A percentile compares a stretch with the other conserved stretches of the same genome.
Evolutionary conservation across 2,329 filamentous ascomycete genomes (phyloP).

Genomic region (Aspergillus quadrilineatus): DNA sequence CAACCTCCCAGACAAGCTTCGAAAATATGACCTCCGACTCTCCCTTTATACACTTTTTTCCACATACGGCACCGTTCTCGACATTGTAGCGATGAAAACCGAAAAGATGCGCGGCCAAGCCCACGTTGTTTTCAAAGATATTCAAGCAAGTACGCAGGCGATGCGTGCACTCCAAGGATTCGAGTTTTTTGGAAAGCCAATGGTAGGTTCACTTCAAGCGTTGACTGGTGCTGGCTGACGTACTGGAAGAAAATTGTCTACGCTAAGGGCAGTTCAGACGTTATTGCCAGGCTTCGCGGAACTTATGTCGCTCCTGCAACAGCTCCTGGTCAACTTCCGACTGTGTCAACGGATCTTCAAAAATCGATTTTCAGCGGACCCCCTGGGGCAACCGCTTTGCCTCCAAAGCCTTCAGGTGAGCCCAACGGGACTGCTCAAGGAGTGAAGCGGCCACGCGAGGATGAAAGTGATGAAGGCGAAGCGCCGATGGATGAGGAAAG

Average conservation of each 20-base stretch:
- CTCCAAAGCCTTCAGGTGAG: constrained; percentile 52
- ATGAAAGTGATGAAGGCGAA: constrained; percentile 56
- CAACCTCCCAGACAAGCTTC: constrained; percentile 86
- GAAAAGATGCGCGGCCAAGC: constrained; percentile 94
- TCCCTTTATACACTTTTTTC: constrained; percentile 91
- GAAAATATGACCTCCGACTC: constrained; percentile 81
- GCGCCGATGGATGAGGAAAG: constrained; percentile 65
- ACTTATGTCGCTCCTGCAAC: constrained; percentile 71
- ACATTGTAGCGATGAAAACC: constrained; percentile 86
- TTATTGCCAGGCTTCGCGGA: constrained; percentile 86
- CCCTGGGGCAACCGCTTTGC: constrained; percentile 42
- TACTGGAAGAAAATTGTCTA: constrained; percentile 76
- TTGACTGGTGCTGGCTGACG: constrained; percentile 3
- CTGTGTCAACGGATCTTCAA: constrained; percentile 70
- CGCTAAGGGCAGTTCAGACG: constrained; percentile 83
- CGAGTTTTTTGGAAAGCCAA: constrained; percentile 77
- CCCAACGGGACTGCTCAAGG: constrained; percentile 48
- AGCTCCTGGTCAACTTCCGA: constrained; percentile 51
- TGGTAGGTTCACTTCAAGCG: constrained; percentile 57
- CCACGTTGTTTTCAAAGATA: constrained; percentile 85
- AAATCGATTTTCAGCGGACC: constrained; percentile 75
- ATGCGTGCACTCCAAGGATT: constrained; percentile 86
- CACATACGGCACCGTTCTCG: constrained; percentile 87
- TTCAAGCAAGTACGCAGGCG: constrained; percentile 88
- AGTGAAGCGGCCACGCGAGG: constrained; percentile 69